These are phyloP conservation scores for Knufia petricola DNA, from an alignment of 2,329 filamentous ascomycete genomes.

Conservation along the genomic window DNA sequence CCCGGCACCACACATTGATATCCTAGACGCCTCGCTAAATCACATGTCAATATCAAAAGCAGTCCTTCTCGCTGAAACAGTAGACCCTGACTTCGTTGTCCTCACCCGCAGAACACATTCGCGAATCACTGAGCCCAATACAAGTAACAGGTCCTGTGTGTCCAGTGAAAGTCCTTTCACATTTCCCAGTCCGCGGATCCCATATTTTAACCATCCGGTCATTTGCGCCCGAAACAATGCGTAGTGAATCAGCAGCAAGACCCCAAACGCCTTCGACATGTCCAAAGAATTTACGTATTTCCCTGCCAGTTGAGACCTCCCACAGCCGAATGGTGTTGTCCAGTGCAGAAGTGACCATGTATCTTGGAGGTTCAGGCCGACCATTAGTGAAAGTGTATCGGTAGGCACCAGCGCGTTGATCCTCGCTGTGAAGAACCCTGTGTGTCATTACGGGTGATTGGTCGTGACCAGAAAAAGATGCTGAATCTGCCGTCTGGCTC, in stretches of 20 bases:
- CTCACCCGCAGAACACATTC: constrained; percentile 85
- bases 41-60: not conserved
- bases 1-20: too few species aligned
- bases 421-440: not conserved
- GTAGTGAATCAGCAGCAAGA: constrained; percentile 75
- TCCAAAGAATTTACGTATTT: constrained; percentile 87
- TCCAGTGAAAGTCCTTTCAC: constrained; percentile 83
- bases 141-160: constrained; percentile 89
- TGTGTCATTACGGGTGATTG: constrained; percentile 2
- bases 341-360: constrained; percentile 86
- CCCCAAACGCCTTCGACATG: constrained; percentile 96
- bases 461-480: constrained; percentile 4
- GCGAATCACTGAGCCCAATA: constrained; percentile 78
- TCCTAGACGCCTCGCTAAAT: not conserved
- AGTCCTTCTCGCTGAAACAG: constrained; percentile 47
- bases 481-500: constrained; percentile 14
- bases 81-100: constrained; percentile 85
- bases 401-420: not conserved
- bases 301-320: constrained; percentile 74
- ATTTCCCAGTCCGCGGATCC: constrained; percentile 85
- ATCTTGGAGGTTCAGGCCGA: constrained; percentile 69
- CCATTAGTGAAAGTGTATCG: constrained; percentile 22
- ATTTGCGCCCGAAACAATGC: constrained; percentile 81
- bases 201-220: constrained; percentile 94
- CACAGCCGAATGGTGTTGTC: constrained; percentile 88